Percentiles rank a stretch among this genome's conserved stretches.
phyloP scores from a whole-genome alignment of 352 stramenopile species.

The Phytophthora hybrid region DNA sequence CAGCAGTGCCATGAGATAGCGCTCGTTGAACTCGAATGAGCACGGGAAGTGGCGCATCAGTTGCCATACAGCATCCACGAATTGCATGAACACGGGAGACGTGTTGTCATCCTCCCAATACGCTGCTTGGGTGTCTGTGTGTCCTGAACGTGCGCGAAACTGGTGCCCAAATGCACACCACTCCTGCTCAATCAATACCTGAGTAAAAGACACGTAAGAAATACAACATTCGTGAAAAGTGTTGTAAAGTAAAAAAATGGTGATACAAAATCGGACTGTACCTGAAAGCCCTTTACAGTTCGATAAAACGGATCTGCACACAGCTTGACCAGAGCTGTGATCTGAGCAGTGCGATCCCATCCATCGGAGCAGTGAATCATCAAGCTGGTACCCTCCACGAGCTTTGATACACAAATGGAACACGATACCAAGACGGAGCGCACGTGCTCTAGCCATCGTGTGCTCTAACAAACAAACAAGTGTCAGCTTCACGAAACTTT shows the following conservation, averaged over 20 bases:
- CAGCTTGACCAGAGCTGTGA: constrained; percentile 95
- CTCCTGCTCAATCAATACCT: constrained; percentile 97
- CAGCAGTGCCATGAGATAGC: constrained; percentile 92
- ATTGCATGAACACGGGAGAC: constrained; percentile 99
- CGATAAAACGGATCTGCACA: constrained; percentile 98
- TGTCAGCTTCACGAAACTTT: constrained; percentile 11
- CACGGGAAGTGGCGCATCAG: constrained; percentile 96
- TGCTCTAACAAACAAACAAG: constrained; percentile 47
- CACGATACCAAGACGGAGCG: constrained; percentile 89
- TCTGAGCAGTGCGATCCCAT: constrained; percentile 99
- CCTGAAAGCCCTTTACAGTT: constrained; percentile 96
- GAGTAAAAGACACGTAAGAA: not conserved
- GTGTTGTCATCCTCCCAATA: constrained; percentile 97
- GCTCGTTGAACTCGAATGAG: constrained; percentile 98
- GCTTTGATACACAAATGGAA: constrained; percentile 91
- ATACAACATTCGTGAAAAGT: too few species aligned
- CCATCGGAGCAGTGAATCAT: constrained; percentile 99
- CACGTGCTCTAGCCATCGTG: constrained; percentile 85
- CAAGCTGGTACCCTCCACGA: constrained; percentile 92
- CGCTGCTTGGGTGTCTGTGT: constrained; percentile 58
- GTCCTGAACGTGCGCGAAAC: constrained; percentile 93
- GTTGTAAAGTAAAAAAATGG: not conserved
- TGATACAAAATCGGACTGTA: not conserved
- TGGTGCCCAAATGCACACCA: constrained; percentile 99
- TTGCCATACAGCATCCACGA: constrained; percentile 98